Evolutionary conservation across 129 eudicot genomes (phyloP).

Genomic region (carrot (Daucus carota)): DH1_v3.0 NC_030388.2:25467501-25468000

Average conservation of each 20-base stretch:
- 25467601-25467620: not conserved
- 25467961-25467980: slow-evolving; percentile 10
- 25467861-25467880: not conserved
- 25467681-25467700: not conserved
- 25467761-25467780: not conserved
- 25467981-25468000: not conserved
- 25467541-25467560: not conserved
- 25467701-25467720: not conserved
- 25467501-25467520: not conserved
- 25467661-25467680: not conserved
- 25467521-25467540: not conserved
- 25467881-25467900: not conserved
- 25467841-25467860: not conserved
- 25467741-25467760: not conserved
- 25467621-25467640: not conserved
- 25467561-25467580: not conserved
- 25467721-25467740: not conserved
- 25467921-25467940: not conserved
- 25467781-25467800: not conserved
- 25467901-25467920: not conserved
- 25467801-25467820: not conserved
- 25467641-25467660: not conserved
- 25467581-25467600: not conserved
- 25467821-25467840: not conserved
- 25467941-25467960: slow-evolving; percentile 63